Percentiles rank a stretch among this genome's conserved stretches.
These are phyloP conservation scores for Sugiyamaella japonica DNA, from an alignment of 1,139 yeast genomes.

Conservation along the genomic window DNA sequence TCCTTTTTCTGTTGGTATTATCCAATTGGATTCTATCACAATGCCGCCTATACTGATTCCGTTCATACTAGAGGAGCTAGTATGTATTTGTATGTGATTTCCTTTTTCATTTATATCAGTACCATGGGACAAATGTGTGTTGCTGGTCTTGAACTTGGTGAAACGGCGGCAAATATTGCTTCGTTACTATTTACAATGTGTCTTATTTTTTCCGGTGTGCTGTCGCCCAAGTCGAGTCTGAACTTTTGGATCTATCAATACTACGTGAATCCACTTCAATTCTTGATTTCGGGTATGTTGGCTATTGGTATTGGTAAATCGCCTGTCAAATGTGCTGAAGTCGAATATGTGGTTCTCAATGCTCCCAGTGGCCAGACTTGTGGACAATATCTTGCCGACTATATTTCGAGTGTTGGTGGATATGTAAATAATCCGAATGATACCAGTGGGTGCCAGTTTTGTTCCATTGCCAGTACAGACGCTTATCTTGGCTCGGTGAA, in stretches of 20 bases:
- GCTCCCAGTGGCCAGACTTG: constrained; percentile 67
- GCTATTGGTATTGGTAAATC: constrained; percentile 55
- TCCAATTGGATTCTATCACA: constrained; percentile 59
- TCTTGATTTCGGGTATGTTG: constrained; percentile 60
- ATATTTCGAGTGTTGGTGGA: constrained; percentile 48
- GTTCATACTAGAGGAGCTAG: constrained; percentile 63
- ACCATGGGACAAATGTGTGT: constrained; percentile 65
- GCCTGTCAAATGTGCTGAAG: constrained; percentile 51
- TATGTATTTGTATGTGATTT: constrained; percentile 57
- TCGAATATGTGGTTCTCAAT: constrained; percentile 53
- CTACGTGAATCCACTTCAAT: constrained; percentile 68
- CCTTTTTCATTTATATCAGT: constrained; percentile 60
- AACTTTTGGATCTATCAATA: constrained; percentile 73
- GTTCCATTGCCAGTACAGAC: constrained; percentile 55
- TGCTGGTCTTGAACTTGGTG: constrained; percentile 65
- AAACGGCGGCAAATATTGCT: constrained; percentile 71
- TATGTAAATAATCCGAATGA: constrained; percentile 55
- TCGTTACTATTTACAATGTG: constrained; percentile 64
- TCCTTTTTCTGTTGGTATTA: constrained; percentile 77
- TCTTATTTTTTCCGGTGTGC: constrained; percentile 79
- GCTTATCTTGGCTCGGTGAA: constrained; percentile 51
- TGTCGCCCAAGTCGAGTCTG: constrained; percentile 59
- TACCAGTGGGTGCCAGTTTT: constrained; percentile 58
- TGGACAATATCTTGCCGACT: constrained; percentile 49
- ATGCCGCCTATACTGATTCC: constrained; percentile 49